Evolutionary conservation across 2,329 filamentous ascomycete species (phyloP), one percentile per base, ranked within the genome.

Genomic region (Pseudofabraea citricarpa): DNA sequence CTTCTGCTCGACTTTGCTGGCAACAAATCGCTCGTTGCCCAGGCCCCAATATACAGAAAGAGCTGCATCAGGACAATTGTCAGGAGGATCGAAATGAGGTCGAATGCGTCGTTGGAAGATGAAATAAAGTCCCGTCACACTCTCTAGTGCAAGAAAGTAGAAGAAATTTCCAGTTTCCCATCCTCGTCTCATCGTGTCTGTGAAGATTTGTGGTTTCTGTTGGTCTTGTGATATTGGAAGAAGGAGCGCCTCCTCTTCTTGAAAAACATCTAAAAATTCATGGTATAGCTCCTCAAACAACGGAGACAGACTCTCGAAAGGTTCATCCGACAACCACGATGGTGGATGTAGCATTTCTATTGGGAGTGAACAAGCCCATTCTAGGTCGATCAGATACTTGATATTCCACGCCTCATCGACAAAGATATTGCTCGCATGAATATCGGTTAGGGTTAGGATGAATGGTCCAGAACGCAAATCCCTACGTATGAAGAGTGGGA

Each of bases 341-440:
- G 63, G 62, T 12, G 55, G 51, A 12, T 45, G 40, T n/a, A 54
- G 36, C 50, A 63, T 60, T 41, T 65, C 60, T 9, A 57, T 27
- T 10, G 60, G 57, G n/a, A 42, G 44, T 10, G 57, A 47, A 32
- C 50, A 59, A 15, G 57, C 54, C 57, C 57, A 66, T 46, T 67
- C 62, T 3, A 64, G 53, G 38, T 66, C 63, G 45, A 66, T 56
- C 9, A 66, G 37, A 36, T 40, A 49, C 21, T 50, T 60, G 24
- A 66, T 50, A 37, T 62, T 55, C 59, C 61, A 65, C 26, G 63
- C 40, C 10, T 56, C 40, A 43, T 67, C 62, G 4, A 66, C 61
- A 39, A 66, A 59, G 13, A 66, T 62, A 43, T 71, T 70, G 44
- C 64, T 64, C 36, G 56, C 52, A 35, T 68, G 65, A 18, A 69